Base-by-base conservation (phyloP, 176 grass and related monocot species). In the Neostapfia colusana region DNA sequence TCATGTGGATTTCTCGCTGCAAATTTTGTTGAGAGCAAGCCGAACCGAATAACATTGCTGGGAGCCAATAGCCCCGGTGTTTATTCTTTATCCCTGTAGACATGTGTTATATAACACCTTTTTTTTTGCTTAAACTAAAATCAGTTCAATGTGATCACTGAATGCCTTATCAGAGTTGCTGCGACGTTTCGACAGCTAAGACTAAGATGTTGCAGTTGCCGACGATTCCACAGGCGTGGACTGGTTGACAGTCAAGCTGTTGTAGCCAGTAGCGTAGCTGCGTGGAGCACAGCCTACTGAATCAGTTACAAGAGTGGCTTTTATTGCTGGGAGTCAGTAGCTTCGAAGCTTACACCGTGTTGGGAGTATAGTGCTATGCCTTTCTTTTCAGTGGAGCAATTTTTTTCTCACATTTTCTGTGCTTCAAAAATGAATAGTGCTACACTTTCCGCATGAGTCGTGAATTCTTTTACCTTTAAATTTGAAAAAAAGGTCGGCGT, bases 201-300 rank as follows among this genome's bases (percentile, higher is more conserved):
- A 31, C 31, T 31, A 31, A 85, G 76, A 76, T 36, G 62, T 76
- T 63, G 74, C 41, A 63, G 70, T 58, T 4, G 16, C 75, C 48
- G 75, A 59, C 10, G 65, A 23, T 69, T 45, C 57, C 70, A 45
- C 72, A 73, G 59, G 20, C 48, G 35, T 73, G 67, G 18, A 67
- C 50, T 43, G 54, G 63, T 61, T 34, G 69, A 45, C 65, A 81
- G 78, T 51, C 75, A 87, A 77, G 73, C 79, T 77, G 73, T 60
- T 67, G 45, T n/a, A 71, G 26, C 27, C 44, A 34, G 43, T 20
- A 6, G 57, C 26, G 25, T 46, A 76, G 57, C 41, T n/a, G 62
- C 20, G n/a, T 42, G 34, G 72, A 68, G 50, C 51, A n/a, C 67
- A 37, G 12, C 28, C 26, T 38, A 17, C 27, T 37, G 66, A 35